These are phyloP conservation scores for Talaromyces thailandensis DNA, from an alignment of 495 filamentous ascomycete species.

Conservation along the genomic window DNA sequence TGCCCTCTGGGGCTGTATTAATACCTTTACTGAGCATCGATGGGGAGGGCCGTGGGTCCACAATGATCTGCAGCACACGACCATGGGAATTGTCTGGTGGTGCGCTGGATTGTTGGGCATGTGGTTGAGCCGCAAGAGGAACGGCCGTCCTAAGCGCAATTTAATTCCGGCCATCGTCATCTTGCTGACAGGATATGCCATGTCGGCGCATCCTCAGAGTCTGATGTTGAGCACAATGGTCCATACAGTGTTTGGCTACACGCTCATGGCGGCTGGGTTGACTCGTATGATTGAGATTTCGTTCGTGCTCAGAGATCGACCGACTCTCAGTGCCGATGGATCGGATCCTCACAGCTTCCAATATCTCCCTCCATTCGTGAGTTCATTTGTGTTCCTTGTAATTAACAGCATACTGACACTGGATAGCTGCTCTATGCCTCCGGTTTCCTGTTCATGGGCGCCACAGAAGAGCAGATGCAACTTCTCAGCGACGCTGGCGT, in stretches of 20 bases:
- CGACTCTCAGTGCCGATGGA: constrained; percentile 45
- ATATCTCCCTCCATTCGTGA: constrained; percentile 82
- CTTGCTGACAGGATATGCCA: constrained; percentile 86
- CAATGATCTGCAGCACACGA: constrained; percentile 94
- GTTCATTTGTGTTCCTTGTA: constrained; percentile 19
- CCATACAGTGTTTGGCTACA: constrained; percentile 90
- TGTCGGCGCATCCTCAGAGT: constrained; percentile 80
- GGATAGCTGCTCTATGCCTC: constrained; percentile 81
- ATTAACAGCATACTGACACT: constrained; percentile 6
- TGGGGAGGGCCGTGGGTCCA: constrained; percentile 88
- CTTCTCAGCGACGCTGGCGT: constrained; percentile 63
- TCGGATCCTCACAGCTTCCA: constrained; percentile 81
- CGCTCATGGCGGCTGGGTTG: constrained; percentile 80
- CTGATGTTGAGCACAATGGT: constrained; percentile 79
- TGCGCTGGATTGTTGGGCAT: constrained; percentile 82
- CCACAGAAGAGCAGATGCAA: constrained; percentile 91
- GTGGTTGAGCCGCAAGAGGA: constrained; percentile 76
- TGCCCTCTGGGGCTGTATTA: constrained; percentile 88
- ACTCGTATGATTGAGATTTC: constrained; percentile 85
- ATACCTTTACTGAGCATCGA: constrained; percentile 95
- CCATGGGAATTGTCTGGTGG: constrained; percentile 98
- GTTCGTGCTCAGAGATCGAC: constrained; percentile 70
- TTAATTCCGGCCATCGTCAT: constrained; percentile 88
- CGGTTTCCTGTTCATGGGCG: constrained; percentile 95
- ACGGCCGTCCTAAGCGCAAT: constrained; percentile 84